phyloP scores from a whole-genome alignment of 2,329 filamentous ascomycete genomes.

The Septoria petroselini region DNA sequence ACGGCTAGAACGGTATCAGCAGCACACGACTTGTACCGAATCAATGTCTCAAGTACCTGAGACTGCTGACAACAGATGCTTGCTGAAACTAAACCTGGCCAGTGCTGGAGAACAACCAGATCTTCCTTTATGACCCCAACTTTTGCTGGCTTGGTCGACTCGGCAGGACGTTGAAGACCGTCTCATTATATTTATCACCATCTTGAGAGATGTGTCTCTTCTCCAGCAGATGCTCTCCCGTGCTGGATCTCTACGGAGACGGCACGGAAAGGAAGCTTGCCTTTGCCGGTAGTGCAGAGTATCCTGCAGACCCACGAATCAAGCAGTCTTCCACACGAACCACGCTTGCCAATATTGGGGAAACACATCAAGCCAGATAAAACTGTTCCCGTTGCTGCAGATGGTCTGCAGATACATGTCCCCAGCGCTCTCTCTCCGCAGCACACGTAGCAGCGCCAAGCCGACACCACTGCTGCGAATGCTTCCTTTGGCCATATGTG shows the following conservation, averaged over 20 bases:
- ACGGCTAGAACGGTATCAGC: no score
- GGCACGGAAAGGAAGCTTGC: conserved; percentile 11
- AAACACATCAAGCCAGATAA: conserved; percentile 13
- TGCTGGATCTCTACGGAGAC: conserved; percentile 3
- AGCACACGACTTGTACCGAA: no score
- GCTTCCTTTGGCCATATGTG: background rate
- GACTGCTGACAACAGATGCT: no score
- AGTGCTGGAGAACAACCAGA: conserved; percentile 14
- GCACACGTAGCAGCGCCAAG: conserved; percentile 7
- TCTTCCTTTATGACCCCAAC: conserved; percentile 6
- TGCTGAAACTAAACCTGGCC: background rate
- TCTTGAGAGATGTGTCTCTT: no score
- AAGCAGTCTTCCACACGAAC: conserved; percentile 3
- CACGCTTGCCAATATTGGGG: conserved; percentile 15
- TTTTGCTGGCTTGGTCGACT: background rate
- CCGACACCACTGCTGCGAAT: no score
- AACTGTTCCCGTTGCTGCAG: conserved; percentile 1
- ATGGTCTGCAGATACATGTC: conserved; percentile 1
- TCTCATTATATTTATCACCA: no score
- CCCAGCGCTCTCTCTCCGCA: background rate
- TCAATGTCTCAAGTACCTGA: no score
- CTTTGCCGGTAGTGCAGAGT: conserved; percentile 5
- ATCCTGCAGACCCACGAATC: conserved; percentile 8
- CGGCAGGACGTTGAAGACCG: no score
- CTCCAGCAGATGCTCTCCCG: no score